Base-by-base conservation (phyloP, 2,329 filamentous ascomycete species). In the Diaporthe capsici region DNA sequence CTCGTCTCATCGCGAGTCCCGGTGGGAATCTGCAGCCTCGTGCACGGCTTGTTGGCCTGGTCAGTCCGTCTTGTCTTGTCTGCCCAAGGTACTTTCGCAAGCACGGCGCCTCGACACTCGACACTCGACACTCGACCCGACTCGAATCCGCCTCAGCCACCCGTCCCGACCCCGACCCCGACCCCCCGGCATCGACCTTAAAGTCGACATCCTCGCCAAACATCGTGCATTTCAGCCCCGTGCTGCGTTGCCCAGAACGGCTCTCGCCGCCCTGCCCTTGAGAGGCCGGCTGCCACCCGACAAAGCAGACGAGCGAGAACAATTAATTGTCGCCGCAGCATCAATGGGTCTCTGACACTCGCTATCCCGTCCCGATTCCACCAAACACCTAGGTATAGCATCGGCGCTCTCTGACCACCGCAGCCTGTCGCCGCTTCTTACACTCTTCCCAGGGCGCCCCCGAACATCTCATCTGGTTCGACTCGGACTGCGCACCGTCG, bases 351-450 rank as follows among this genome's bases (percentile, higher is more conserved):
- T 70, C 65, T 68, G 65, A 55, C 49, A n/a, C 65, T 55, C 47
- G 65, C 34, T 25, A 68, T 17, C 31, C 25, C 28, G 20, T 34
- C 42, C 47, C 44, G 28, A 39, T 25, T n/a, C 31, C 63, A 68
- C 31, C 63, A 53, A 53, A 15, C 47, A 60, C 67, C 49, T 31
- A 60, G 58, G 76, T 31, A 85, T 86, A 84, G 83, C 85, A 79
- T 85, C 84, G 77, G 81, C 83, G 49, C 83, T 81, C 49, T 68
- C 78, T 85, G 75, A 82, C 83, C 9, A 58, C 68, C 68, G 47
- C 63, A 53, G 22, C 22, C 47, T 37, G 47, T 39, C 44, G 63
- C 22, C 31, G 12, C 34, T 53, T 39, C 63, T 68, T 12, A 67
- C 61, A 65, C 42, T 71, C 75, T 65, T 53, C 78, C 58, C 57